Conservation (phyloP, 805 yeast genomes). For the Saccharomycopsis sp. region DNA sequence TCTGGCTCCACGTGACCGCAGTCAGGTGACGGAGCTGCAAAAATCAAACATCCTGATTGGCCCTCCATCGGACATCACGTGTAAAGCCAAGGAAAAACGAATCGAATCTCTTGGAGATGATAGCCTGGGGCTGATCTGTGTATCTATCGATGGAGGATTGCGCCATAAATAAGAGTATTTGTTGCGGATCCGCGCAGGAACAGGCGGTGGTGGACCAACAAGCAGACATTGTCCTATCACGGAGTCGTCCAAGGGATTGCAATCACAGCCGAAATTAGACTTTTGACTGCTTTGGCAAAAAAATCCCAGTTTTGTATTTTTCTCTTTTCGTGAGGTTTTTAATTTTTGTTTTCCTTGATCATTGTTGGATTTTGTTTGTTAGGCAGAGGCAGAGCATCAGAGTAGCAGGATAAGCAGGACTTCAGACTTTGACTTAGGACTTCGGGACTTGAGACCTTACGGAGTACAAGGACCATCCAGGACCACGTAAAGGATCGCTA, state of each 20-base stretch:
- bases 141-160: too few relatives aligned
- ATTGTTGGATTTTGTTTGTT: not conserved
- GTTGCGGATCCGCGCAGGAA: too few relatives aligned
- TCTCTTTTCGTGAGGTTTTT: not conserved
- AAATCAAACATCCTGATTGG: not conserved
- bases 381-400: not conserved
- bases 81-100: not conserved
- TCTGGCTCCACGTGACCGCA: not conserved
- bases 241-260: too few relatives aligned
- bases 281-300: not conserved
- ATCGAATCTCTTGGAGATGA: not conserved
- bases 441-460: too few relatives aligned
- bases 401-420: not conserved
- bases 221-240: too few relatives aligned
- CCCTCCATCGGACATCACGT: not conserved
- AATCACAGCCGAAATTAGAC: not conserved
- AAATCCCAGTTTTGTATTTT: not conserved
- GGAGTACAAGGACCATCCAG: too few relatives aligned
- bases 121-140: not conserved
- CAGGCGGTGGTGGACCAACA: too few relatives aligned
- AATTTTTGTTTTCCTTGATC: not conserved
- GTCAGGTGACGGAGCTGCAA: too few relatives aligned
- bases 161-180: too few relatives aligned
- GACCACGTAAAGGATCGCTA: too few relatives aligned
- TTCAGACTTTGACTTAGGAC: too few relatives aligned